Percentiles rank a stretch among this genome's conserved stretches.
phyloP scores from a whole-genome alignment of 192 early-diverging fungal species.

The Blastocladiella britannica region DNA sequence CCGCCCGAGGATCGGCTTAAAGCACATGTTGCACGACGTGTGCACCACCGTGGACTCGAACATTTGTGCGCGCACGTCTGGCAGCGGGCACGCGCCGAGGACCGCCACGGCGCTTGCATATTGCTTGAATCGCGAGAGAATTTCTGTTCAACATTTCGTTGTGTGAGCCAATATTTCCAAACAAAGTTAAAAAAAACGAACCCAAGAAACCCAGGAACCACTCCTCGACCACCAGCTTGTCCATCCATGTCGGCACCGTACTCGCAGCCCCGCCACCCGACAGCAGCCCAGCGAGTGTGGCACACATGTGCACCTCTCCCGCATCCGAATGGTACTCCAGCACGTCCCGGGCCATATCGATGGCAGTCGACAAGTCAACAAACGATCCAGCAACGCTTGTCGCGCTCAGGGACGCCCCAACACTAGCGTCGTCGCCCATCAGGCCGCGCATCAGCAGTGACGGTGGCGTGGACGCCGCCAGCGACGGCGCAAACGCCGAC shows the following conservation, averaged over 20 bases:
- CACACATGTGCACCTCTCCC: slow-evolving; percentile 10
- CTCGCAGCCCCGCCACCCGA: slow-evolving; percentile 39
- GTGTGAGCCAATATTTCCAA: no score
- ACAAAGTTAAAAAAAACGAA: slow-evolving; percentile 5
- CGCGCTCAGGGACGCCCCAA: background rate
- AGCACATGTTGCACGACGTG: slow-evolving; percentile 42
- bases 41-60: slow-evolving; percentile 54
- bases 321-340: slow-evolving; percentile 54
- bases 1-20: slow-evolving; percentile 28
- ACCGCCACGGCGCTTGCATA: slow-evolving; percentile 43
- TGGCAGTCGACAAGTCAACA: slow-evolving; percentile 17
- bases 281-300: slow-evolving; percentile 2
- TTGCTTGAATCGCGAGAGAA: slow-evolving; percentile 47
- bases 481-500: slow-evolving; percentile 1
- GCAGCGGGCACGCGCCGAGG: slow-evolving; percentile 26
- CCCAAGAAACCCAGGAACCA: slow-evolving; percentile 55
- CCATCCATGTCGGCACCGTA: slow-evolving; percentile 42
- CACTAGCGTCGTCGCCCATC: slow-evolving; percentile 8
- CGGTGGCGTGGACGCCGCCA: slow-evolving; percentile 4
- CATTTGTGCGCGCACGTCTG: slow-evolving; percentile 12
- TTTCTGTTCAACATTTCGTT: slow-evolving; percentile 16
- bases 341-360: slow-evolving; percentile 27
- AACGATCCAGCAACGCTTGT: no score
- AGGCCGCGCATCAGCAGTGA: slow-evolving; percentile 1
- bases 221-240: slow-evolving; percentile 25